Evolutionary conservation across 2,329 filamentous ascomycete species (phyloP).

Genomic region (Drechslerella dactyloides): DNA sequence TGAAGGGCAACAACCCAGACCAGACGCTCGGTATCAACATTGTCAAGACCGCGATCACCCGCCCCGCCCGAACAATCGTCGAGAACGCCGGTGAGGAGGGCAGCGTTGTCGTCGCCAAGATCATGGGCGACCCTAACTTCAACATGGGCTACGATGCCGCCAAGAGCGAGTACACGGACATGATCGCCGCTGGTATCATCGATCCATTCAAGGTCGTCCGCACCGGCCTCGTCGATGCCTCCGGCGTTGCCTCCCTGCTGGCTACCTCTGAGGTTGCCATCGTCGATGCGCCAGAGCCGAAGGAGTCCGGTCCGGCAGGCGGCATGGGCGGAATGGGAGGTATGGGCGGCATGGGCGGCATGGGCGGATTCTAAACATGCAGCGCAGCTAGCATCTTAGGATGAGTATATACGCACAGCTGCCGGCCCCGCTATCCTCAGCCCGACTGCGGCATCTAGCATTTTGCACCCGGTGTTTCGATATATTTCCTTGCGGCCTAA

Average conservation of each 20-base stretch:
- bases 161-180: constrained; percentile 98
- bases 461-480: constrained; percentile 32
- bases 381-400: constrained; percentile 8
- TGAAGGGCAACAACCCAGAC: constrained; percentile 96
- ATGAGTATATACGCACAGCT: neutral
- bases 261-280: constrained; percentile 98
- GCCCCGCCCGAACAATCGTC: constrained; percentile 90
- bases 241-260: constrained; percentile 92
- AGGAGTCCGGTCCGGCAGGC: constrained; percentile 69
- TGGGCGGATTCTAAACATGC: constrained; percentile 62
- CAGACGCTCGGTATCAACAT: constrained; percentile 98
- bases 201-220: constrained; percentile 99
- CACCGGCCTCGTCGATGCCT: constrained; percentile 91
- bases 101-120: constrained; percentile 95
- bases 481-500: constrained; percentile 48
- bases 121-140: constrained; percentile 97
- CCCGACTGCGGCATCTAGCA: constrained; percentile 23
- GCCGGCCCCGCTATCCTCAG: neutral
- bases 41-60: constrained; percentile 96
- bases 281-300: constrained; percentile 93
- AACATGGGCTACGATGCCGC: constrained; percentile 97
- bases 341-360: constrained; percentile 66
- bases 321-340: constrained; percentile 67
- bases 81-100: constrained; percentile 98
- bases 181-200: constrained; percentile 95